Conservation (phyloP, 176 grass and related monocot species). For the Aegilops speltoides region DNA sequence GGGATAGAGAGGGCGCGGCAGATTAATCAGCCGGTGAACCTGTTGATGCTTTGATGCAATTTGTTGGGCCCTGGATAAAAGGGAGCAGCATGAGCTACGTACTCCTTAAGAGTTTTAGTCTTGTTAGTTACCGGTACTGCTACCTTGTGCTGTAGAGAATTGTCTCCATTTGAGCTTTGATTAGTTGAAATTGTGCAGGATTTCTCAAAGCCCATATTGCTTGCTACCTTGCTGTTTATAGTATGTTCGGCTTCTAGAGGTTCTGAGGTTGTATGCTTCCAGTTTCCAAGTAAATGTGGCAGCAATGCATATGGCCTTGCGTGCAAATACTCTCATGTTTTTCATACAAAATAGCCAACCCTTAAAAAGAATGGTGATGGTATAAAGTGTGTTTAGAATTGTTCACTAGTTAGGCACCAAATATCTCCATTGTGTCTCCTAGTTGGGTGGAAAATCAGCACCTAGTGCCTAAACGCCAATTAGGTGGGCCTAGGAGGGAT, state of each 20-base stretch:
- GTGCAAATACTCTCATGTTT: conserved; percentile 13
- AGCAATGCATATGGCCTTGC: not conserved
- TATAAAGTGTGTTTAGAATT: not conserved
- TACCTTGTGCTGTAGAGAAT: not conserved
- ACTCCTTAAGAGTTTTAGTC: not conserved
- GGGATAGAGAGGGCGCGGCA: not conserved
- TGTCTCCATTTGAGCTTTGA: conserved; percentile 16
- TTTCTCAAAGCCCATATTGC: not conserved
- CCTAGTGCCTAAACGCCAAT: not conserved
- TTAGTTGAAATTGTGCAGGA: not conserved
- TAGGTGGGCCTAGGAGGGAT: not conserved
- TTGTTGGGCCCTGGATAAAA: not conserved
- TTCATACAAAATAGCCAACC: not conserved
- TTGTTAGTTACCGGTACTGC: not conserved
- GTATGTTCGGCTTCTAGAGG: not conserved
- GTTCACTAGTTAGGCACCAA: not conserved
- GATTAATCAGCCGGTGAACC: not conserved
- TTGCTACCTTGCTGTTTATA: conserved; percentile 4
- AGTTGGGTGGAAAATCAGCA: not conserved
- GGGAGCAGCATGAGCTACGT: not conserved
- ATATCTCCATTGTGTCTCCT: not conserved
- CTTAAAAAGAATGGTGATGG: not conserved
- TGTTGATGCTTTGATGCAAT: not conserved
- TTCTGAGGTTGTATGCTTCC: not conserved
- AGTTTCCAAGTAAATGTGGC: not conserved